Base-by-base conservation (phyloP, 2,329 filamentous ascomycete species). In the Trichoderma aggressivum region DNA sequence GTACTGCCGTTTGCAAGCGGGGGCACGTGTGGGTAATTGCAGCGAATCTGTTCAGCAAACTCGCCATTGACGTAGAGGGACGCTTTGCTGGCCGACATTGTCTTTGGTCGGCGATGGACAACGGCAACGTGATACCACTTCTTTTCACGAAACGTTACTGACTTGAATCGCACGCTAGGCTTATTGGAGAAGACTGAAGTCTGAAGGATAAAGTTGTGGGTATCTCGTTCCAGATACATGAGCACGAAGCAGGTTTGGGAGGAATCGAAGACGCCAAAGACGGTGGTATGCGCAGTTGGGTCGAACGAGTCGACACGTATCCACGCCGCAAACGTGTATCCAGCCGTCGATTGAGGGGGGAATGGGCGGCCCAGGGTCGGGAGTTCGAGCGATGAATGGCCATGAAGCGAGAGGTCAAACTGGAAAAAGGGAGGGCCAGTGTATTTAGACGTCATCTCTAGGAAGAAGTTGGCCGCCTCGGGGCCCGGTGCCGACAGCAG, bases 51-150 rank as follows among this genome's bases (percentile, higher is more conserved):
- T 81, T 99, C 96, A 30, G 92, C 90, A 81, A 98, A 97, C 78
- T 98, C 93, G 66, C 96, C 96, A 80, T 99, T 89, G 73, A 99
- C 90, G 78, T 95, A 98, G 14, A 99, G 87, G 14, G 92, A 92
- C 21, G 95, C 95, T 76, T 94, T 94, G 76, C 93, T 93, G 3
- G 91, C 88, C 11, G 88, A 87, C 79, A 93, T 90, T 1, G 92
- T 89, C 80, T 91, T 94, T 10, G 91, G 90, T 43, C 91, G 88
- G 63, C 92, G 90, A 81, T 99, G 96, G 28, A 96, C 93, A 73
- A 99, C 83, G 56, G 91, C 93, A 76, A 99, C 89, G 80, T 99
- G 96, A 80, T 99, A 99, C 96, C 96, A 99, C 75, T 85, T 87
- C 69, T 90, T 88, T 73, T 92, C 87, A 75, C 90, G 85, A 77